These are phyloP conservation scores for Dorcoceras hygrometricum DNA, from an alignment of 257 asterid species.

Conservation along the genomic window DNA sequence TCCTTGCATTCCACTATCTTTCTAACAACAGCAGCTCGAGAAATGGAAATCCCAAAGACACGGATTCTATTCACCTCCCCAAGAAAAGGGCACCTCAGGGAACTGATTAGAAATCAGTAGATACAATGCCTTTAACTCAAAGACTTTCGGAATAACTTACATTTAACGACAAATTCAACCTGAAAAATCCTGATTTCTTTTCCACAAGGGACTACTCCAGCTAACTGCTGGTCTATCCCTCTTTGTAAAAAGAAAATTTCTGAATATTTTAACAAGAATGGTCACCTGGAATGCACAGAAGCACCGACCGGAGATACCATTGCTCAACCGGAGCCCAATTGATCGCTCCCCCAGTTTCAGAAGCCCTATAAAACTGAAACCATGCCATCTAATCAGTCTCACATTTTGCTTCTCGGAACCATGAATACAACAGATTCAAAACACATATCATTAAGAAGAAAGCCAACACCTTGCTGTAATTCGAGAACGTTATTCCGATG, in stretches of 20 bases:
- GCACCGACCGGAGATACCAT: conserved; percentile 45
- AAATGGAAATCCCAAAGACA: conserved; percentile 30
- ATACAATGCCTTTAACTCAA: background rate
- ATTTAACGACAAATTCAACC: background rate
- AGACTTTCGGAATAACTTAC: conserved; percentile 7
- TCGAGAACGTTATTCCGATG: conserved; percentile 15
- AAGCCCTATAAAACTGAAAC: conserved; percentile 25
- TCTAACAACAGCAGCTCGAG: conserved; percentile 37
- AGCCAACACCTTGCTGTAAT: conserved; percentile 2
- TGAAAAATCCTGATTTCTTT: background rate
- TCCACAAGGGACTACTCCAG: too few relatives aligned
- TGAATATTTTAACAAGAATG: background rate
- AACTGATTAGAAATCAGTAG: conserved; percentile 31
- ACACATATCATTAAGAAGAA: conserved; percentile 4
- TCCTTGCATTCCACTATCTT: conserved; percentile 79
- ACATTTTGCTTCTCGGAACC: background rate
- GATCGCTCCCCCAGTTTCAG: conserved; percentile 13
- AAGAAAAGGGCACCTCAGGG: conserved; percentile 46
- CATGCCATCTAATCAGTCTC: background rate
- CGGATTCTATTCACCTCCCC: conserved; percentile 50
- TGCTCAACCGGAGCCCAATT: conserved; percentile 28
- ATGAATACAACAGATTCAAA: conserved; percentile 4
- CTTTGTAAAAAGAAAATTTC: background rate
- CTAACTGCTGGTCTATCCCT: too few relatives aligned
- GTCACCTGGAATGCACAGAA: conserved; percentile 47